Evolutionary conservation across 768 basidiomycete genomes (phyloP), one percentile per base, ranked within the genome.

Genomic region (Boletus pseudo-olivaceus): DNA sequence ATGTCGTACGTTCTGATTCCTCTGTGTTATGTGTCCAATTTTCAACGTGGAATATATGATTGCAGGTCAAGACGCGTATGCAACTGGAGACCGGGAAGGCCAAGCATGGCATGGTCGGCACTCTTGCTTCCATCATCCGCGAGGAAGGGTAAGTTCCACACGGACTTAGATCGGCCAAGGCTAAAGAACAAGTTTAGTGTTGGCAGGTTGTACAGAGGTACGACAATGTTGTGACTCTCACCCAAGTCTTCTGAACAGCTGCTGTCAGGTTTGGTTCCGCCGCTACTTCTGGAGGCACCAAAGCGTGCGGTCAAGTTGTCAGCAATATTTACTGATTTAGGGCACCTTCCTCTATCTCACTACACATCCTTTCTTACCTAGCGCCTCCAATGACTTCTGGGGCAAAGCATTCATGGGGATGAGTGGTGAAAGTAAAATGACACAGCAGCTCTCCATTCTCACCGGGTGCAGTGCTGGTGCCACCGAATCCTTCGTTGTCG

Each of bases 301-400:
- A 99, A 99, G 76, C 87, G 97, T 73, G 97, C 97, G 15, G 90
- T 94, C 45, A 99, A 98, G 81, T 91, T 90, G 88, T 89, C 59
- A 57, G 84, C 75, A 20, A 32, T 23, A 20, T 47, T 34, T 35
- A 17, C n/a, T 17, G 5, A 33, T 44, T 38, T 7, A 10, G 11
- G 7, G 6, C 17, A 26, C 15, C 12, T 43, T 19, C n/a, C 34
- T 40, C 20, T 41, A 19, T 49, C 49, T 62, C 37, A 56, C 29
- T 35, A 7, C 39, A 32, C 8, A 11, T 27, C 23, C 19, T 15
- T 9, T 41, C 34, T 54, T 59, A 62, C 59, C 40, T 32, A 86
- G 85, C 61, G 90, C 91, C 26, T 80, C 90, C 9, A 95, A 95
- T 76, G 96, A 95, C 64, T 97, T 90, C 69, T 98, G 97, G 97